phyloP scores from a whole-genome alignment of 2,329 filamentous ascomycete genomes.

The Aspergillus brasiliensis region DNA sequence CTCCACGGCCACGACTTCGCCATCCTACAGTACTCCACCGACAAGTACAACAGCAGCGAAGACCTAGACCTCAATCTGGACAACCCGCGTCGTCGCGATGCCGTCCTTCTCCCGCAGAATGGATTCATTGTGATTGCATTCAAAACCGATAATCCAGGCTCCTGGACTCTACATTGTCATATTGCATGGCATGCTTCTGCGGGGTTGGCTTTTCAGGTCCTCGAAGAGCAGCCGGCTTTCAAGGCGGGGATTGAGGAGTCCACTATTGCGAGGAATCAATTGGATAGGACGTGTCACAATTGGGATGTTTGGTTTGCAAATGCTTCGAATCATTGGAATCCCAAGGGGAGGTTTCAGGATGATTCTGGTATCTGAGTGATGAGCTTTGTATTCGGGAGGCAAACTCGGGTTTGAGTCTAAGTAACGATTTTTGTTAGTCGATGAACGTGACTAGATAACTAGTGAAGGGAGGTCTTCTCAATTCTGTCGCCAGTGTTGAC shows the following conservation, averaged over 20 bases:
- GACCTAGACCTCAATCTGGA: neutral
- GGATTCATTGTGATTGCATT: slow-evolving; percentile 12
- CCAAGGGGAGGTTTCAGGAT: slow-evolving; percentile 8
- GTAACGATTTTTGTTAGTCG: no score
- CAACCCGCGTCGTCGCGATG: slow-evolving; percentile 9
- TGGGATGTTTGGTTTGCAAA: slow-evolving; percentile 5
- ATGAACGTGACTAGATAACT: no score
- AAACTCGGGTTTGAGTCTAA: no score
- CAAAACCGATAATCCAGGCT: slow-evolving; percentile 11
- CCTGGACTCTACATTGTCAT: slow-evolving; percentile 12
- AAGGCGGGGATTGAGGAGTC: neutral
- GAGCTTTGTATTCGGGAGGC: no score
- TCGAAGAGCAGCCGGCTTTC: slow-evolving; percentile 1
- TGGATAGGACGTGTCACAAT: neutral
- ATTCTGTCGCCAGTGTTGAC: no score
- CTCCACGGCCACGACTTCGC: slow-evolving; percentile 14
- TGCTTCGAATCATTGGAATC: neutral
- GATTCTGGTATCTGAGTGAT: slow-evolving; percentile 8
- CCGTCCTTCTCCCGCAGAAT: slow-evolving; percentile 10
- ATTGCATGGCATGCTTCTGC: slow-evolving; percentile 16
- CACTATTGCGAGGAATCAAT: neutral
- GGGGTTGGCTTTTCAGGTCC: slow-evolving; percentile 7
- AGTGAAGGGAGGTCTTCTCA: no score
- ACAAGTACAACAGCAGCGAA: neutral
- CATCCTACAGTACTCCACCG: slow-evolving; percentile 6